Base-by-base conservation (phyloP, 1,284 basidiomycete species). In the Spongispora temasekensis region DNA sequence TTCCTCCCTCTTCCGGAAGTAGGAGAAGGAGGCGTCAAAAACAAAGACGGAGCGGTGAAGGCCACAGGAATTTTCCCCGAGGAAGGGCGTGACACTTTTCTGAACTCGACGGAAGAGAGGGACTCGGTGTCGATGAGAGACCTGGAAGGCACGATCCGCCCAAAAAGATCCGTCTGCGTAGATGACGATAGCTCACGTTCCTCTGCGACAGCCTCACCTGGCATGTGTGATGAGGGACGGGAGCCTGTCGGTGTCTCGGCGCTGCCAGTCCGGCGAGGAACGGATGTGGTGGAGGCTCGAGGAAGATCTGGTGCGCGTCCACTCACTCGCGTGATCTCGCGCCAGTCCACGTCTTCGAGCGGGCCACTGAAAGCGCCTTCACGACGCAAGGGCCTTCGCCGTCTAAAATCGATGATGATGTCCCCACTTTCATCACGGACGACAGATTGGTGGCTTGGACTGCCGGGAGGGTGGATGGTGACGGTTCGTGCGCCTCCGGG, bases 401-500 rank as follows among this genome's bases (percentile, higher is more conserved):
- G 53, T 7, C 58, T 61, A 42, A 66, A 53, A 23, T 62, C 55
- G 4, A 72, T 27, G 5, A 72, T 60, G 32, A 62, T 12, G 0
- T 71, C 62, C 2, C 67, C 70, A 1, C 57, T 53, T 40, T 61
- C 69, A 44, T 72, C 68, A 19, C 46, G 67, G 42, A 69, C 28
- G 44, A 53, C 37, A 2, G 67, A 32, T 13, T 61, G 65, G 48
- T 61, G 61, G 28, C 35, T 28, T 10, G 67, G 58, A 34, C 68
- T 68, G 4, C 23, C 30, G 0, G 65, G 70, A 5, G 70, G 67
- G 13, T 72, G 69, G n/a, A 72, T 71, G 4, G 68, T 72, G 31
- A 72, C 1, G n/a, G 68, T 71, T 13, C 68, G 67, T 2, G 70
- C 56, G 12, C 69, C 65, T 0, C 69, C 70, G 4, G 70, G 70